Evolutionary conservation across 2,329 filamentous ascomycete genomes (phyloP).

Genomic region (Trichoderma hamatum): DNA sequence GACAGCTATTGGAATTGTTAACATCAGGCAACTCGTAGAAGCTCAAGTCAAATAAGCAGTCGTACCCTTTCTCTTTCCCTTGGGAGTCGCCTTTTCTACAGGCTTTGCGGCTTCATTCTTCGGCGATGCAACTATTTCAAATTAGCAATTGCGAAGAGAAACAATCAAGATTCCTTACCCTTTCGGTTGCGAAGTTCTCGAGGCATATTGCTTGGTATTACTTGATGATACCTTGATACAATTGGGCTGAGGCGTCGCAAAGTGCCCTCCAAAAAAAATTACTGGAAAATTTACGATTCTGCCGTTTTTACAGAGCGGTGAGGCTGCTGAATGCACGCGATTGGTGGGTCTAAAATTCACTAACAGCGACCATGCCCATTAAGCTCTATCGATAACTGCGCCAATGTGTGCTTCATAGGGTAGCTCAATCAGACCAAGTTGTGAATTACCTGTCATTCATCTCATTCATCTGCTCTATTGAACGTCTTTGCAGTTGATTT

Average conservation of each 20-base stretch:
- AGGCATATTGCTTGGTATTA: constrained; percentile 44
- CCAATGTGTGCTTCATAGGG: background rate
- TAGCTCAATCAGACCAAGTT: background rate
- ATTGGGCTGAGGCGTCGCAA: constrained; percentile 6
- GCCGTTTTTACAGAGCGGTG: constrained; percentile 41
- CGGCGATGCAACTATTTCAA: constrained; percentile 34
- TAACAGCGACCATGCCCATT: constrained; percentile 2
- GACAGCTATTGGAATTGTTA: constrained; percentile 36
- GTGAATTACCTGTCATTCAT: background rate
- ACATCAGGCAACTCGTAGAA: constrained; percentile 30
- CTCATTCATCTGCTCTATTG: background rate
- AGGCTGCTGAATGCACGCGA: constrained; percentile 31
- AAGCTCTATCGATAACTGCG: constrained; percentile 13
- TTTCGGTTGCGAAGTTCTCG: constrained; percentile 49
- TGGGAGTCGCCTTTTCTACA: constrained; percentile 41
- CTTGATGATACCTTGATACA: background rate
- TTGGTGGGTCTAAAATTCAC: constrained; percentile 18
- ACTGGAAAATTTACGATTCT: constrained; percentile 45
- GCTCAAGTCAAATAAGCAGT: background rate
- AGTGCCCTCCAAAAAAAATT: constrained; percentile 1
- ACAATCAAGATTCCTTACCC: constrained; percentile 33
- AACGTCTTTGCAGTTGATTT: background rate
- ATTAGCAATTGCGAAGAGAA: constrained; percentile 28
- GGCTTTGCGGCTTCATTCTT: constrained; percentile 39
- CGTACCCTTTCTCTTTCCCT: constrained; percentile 43